Percentiles rank a stretch among this genome's conserved stretches.
Evolutionary conservation across 371 early-diverging fungal genomes (phyloP).

Genomic region (Mortierella sp.): DNA sequence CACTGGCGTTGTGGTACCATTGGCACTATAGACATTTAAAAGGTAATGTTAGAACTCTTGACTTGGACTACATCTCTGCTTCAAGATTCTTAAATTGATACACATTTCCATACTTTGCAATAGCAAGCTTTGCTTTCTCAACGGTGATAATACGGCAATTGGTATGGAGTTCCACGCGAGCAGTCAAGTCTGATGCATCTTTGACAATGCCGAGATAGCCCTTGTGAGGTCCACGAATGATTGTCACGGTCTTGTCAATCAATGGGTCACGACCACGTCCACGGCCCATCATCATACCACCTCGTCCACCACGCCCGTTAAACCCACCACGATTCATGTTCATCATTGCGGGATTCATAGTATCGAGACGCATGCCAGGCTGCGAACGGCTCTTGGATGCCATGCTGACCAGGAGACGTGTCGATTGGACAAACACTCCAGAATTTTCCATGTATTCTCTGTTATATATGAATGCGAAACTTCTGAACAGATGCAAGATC

Average conservation of each 20-base stretch:
- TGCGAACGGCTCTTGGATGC: slow-evolving; percentile 53
- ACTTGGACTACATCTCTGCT: background rate
- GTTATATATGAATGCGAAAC: slow-evolving; percentile 54
- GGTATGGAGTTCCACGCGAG: slow-evolving; percentile 96
- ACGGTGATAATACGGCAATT: slow-evolving; percentile 85
- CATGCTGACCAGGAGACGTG: slow-evolving; percentile 54
- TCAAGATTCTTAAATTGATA: background rate
- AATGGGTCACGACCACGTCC: slow-evolving; percentile 87
- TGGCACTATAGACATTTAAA: slow-evolving; percentile 21
- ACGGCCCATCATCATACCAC: slow-evolving; percentile 66
- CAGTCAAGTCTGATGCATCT: slow-evolving; percentile 82
- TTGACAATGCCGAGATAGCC: slow-evolving; percentile 98
- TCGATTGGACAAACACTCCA: slow-evolving; percentile 69
- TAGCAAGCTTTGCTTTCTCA: slow-evolving; percentile 78
- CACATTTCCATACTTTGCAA: slow-evolving; percentile 55
- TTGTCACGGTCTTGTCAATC: slow-evolving; percentile 89
- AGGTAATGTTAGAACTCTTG: background rate
- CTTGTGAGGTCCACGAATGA: slow-evolving; percentile 95
- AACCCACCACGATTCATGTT: slow-evolving; percentile 54
- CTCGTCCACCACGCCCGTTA: slow-evolving; percentile 61
- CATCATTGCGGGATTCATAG: slow-evolving; percentile 53
- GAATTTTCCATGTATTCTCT: slow-evolving; percentile 62
- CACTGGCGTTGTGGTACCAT: slow-evolving; percentile 45
- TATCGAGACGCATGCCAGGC: slow-evolving; percentile 48
- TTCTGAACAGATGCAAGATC: slow-evolving; percentile 57